Conservation (phyloP, 176 grass and related monocot species). For the Pharus latifolius region DNA sequence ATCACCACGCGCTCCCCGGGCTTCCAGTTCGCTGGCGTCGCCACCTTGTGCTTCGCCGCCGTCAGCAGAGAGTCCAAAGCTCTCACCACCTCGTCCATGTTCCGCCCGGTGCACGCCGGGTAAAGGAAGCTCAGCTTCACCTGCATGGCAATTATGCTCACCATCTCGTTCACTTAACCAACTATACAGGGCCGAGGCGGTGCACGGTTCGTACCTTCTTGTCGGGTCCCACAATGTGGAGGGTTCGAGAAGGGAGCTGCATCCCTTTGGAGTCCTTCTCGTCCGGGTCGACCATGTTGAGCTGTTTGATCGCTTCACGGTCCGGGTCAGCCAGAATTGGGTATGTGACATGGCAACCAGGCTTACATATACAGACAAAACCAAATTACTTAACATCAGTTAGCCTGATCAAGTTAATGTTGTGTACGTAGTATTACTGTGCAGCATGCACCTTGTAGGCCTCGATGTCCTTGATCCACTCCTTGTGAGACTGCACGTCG, state of each 20-base stretch:
- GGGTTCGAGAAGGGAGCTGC: conserved; percentile 46
- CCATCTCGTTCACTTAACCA: too few relatives aligned
- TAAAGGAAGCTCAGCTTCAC: conserved; percentile 84
- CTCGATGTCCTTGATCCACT: conserved; percentile 93
- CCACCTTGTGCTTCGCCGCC: conserved; percentile 49
- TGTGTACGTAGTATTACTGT: too few relatives aligned
- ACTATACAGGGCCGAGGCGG: too few relatives aligned
- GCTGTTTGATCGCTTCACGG: conserved; percentile 40
- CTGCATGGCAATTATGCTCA: too few relatives aligned
- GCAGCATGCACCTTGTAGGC: conserved; percentile 46
- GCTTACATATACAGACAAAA: not conserved
- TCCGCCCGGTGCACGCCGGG: conserved; percentile 58
- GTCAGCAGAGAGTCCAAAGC: conserved; percentile 67
- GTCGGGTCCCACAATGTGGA: conserved; percentile 69
- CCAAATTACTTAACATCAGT: not conserved
- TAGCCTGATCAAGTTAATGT: not conserved
- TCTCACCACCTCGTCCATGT: conserved; percentile 85
- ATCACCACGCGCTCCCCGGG: conserved; percentile 57
- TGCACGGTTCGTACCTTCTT: conserved; percentile 25
- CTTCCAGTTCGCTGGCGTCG: conserved; percentile 84
- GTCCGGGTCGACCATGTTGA: conserved; percentile 88
- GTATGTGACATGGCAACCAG: conserved; percentile 30
- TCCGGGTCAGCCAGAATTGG: conserved; percentile 66
- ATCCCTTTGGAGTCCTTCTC: conserved; percentile 52
- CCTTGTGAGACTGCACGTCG: conserved; percentile 60